A percentile compares a stretch with the other conserved stretches of the same genome.
phyloP scores from a whole-genome alignment of 2,329 filamentous ascomycete genomes.

The Dactylellina leptospora region DNA sequence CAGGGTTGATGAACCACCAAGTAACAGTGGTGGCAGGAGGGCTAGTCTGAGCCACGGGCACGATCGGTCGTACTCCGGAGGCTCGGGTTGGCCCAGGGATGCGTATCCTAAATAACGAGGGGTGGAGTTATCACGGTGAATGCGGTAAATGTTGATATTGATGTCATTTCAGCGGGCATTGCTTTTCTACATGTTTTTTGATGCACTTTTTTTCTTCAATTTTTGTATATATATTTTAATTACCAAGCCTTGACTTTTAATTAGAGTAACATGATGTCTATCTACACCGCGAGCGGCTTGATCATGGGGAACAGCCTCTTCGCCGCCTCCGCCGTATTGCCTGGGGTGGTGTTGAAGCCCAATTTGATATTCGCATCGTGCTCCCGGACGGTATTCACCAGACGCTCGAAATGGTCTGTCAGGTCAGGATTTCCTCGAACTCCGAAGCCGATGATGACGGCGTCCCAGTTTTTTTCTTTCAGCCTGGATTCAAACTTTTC shows the following conservation, averaged over 20 bases:
- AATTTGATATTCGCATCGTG: conserved; percentile 24
- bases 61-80: conserved; percentile 37
- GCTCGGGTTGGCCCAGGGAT: conserved; percentile 38
- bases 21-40: conserved; percentile 31
- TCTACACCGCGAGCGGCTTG: background rate
- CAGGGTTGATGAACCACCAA: conserved; percentile 36
- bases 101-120: conserved; percentile 31
- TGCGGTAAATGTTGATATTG: background rate
- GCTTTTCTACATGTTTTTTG: background rate
- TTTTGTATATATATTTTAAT: background rate
- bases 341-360: conserved; percentile 2
- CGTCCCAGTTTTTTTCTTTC: conserved; percentile 22
- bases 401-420: background rate
- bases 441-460: conserved; percentile 20
- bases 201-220: background rate
- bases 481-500: conserved; percentile 8
- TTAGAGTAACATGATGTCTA: background rate
- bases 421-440: background rate
- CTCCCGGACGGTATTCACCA: conserved; percentile 9
- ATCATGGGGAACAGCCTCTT: conserved; percentile 18
- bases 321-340: conserved; percentile 6
- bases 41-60: conserved; percentile 37
- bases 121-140: background rate
- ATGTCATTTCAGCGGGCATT: background rate
- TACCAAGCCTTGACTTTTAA: conserved; percentile 1